A percentile compares a stretch with the other conserved stretches of the same genome.
Conservation (phyloP, 176 grass and related monocot species). For the Pontederia crassipes region DNA sequence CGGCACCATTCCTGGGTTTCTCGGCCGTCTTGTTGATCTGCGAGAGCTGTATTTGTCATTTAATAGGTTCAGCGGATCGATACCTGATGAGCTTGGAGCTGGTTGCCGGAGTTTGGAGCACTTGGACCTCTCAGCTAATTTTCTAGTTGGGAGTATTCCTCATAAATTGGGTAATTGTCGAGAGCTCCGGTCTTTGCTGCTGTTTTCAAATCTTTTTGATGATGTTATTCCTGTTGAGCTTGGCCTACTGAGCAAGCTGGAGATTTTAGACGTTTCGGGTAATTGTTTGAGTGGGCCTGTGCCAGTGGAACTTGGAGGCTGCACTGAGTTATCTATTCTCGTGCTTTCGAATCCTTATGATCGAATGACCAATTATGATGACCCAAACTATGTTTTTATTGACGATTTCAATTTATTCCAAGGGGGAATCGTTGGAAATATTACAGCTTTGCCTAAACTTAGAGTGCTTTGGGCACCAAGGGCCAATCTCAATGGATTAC, state of each 20-base stretch:
- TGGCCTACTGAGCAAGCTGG: constrained; percentile 45
- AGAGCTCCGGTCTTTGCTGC: constrained; percentile 34
- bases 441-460: constrained; percentile 32
- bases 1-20: constrained; percentile 51
- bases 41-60: constrained; percentile 49
- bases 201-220: constrained; percentile 64
- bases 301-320: constrained; percentile 67
- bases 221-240: constrained; percentile 64
- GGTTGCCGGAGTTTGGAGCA: constrained; percentile 40
- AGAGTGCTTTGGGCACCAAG: constrained; percentile 36
- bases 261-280: constrained; percentile 56
- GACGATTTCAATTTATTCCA: constrained; percentile 85
- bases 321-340: constrained; percentile 54
- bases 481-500: constrained; percentile 23
- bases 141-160: constrained; percentile 62
- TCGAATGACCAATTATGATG: constrained; percentile 13
- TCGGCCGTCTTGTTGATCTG: constrained; percentile 24
- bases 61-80: constrained; percentile 59
- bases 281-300: constrained; percentile 75
- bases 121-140: constrained; percentile 69
- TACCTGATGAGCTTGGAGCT: constrained; percentile 44
- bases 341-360: constrained; percentile 67
- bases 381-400: constrained; percentile 25
- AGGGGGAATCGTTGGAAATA: constrained; percentile 26
- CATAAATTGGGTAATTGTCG: constrained; percentile 53